Evolutionary conservation across 1,139 yeast species (phyloP).

Genomic region (Lodderomyces pseudojiufengensis): DNA sequence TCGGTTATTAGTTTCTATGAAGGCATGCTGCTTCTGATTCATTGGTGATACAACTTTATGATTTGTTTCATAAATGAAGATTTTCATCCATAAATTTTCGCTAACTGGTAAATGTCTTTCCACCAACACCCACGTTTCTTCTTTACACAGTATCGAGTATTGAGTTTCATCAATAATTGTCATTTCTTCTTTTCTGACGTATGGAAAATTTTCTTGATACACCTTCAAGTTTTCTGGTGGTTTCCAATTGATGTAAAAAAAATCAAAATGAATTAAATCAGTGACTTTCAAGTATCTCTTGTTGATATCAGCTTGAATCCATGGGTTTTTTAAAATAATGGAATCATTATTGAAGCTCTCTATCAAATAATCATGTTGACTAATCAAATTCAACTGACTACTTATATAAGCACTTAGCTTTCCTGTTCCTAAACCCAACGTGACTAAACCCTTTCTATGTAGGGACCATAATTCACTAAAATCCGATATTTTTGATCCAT

Average conservation of each 20-base stretch:
- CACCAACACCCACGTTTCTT: constrained; percentile 49
- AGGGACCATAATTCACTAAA: constrained; percentile 32
- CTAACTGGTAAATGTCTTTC: constrained; percentile 33
- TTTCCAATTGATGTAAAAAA: constrained; percentile 69
- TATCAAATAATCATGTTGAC: constrained; percentile 69
- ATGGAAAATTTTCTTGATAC: constrained; percentile 33
- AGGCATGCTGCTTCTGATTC: constrained; percentile 24
- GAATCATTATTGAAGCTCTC: constrained; percentile 10
- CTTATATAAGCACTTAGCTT: constrained; percentile 37
- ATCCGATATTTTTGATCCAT: constrained; percentile 21
- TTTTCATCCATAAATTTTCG: constrained; percentile 21
- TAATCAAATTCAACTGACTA: constrained; percentile 37
- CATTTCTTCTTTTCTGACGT: constrained; percentile 12
- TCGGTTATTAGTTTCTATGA: constrained; percentile 29
- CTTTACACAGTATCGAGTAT: constrained; percentile 28
- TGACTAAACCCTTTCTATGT: constrained; percentile 29
- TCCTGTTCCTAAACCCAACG: constrained; percentile 72
- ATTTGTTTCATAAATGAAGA: constrained; percentile 28
- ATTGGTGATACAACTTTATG: constrained; percentile 24
- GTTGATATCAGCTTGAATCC: constrained; percentile 16
- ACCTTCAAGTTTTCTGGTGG: constrained; percentile 22
- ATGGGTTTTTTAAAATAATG: constrained; percentile 32
- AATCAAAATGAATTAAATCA: constrained; percentile 48
- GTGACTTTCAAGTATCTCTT: constrained; percentile 25
- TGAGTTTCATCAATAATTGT: constrained; percentile 45